Conservation (phyloP, 2,329 filamentous ascomycete species). For the Colletotrichum godetiae region DNA sequence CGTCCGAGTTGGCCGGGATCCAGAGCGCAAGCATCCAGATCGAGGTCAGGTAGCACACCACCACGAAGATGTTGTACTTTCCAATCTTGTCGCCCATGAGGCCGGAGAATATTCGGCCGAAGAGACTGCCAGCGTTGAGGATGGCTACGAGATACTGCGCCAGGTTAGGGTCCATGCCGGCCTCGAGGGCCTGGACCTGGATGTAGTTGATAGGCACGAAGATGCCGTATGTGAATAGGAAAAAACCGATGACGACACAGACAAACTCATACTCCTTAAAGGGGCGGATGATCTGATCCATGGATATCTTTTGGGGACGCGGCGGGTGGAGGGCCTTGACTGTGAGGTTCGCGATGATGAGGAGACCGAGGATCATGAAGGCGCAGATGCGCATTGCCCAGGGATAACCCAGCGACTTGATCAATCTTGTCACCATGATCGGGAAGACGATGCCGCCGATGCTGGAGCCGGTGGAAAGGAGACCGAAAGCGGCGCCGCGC, state of each 20-base stretch:
- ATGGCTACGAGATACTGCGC: conserved; percentile 51
- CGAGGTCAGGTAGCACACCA: conserved; percentile 56
- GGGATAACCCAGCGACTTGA: conserved; percentile 48
- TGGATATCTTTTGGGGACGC: conserved; percentile 41
- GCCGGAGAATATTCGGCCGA: conserved; percentile 49
- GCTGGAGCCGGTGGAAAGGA: conserved; percentile 48
- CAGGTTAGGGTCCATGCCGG: conserved; percentile 42
- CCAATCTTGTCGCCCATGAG: conserved; percentile 50
- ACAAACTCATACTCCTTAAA: conserved; percentile 46
- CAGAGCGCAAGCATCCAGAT: conserved; percentile 55
- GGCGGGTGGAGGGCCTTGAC: conserved; percentile 43
- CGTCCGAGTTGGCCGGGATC: conserved; percentile 47
- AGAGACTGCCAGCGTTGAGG: conserved; percentile 51
- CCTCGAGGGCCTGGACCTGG: conserved; percentile 43
- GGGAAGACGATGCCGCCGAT: conserved; percentile 54
- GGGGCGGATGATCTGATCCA: conserved; percentile 45
- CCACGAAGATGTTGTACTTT: conserved; percentile 55
- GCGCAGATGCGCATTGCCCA: conserved; percentile 53
- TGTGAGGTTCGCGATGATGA: conserved; percentile 47
- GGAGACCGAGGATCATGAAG: conserved; percentile 50
- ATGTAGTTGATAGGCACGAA: conserved; percentile 51
- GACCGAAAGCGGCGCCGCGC: conserved; percentile 48
- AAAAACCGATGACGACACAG: conserved; percentile 45
- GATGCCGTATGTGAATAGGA: conserved; percentile 49
- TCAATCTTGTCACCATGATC: conserved; percentile 51